Conservation (phyloP, 176 grass and related monocot genomes). For the Cenchrus americanus region DNA sequence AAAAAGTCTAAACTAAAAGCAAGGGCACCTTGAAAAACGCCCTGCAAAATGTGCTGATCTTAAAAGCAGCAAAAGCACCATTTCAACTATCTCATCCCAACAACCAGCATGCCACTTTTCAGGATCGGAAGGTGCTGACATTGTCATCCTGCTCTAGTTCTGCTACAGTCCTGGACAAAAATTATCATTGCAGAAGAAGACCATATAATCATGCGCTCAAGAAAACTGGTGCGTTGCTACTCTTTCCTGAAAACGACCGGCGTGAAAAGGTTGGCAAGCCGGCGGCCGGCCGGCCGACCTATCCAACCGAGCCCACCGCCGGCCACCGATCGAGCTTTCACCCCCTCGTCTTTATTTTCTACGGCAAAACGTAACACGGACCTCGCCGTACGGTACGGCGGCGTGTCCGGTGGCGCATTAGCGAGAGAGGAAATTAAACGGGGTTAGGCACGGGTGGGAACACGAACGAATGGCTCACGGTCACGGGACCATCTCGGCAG, state of each 20-base stretch:
- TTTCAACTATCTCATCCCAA: neutral
- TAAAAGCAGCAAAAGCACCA: conserved; percentile 22
- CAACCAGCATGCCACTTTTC: conserved; percentile 32
- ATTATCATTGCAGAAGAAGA: neutral
- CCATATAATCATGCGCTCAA: neutral
- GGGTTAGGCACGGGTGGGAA: conserved; percentile 23
- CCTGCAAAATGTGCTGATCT: neutral
- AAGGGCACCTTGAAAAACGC: neutral
- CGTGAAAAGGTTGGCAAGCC: conserved; percentile 7
- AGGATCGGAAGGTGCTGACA: conserved; percentile 10
- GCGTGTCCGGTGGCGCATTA: conserved; percentile 23
- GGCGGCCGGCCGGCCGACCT: neutral
- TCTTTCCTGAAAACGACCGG: neutral
- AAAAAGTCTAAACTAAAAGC: conserved; percentile 12
- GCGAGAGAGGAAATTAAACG: neutral
- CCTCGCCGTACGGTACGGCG: neutral
- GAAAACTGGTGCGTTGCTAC: neutral
- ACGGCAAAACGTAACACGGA: neutral
- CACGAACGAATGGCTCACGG: neutral
- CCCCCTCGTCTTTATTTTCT: neutral
- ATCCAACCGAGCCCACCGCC: neutral
- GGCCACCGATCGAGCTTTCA: neutral
- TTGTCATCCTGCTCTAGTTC: neutral
- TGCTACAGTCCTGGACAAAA: neutral
- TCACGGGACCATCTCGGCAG: conserved; percentile 36